phyloP scores from a whole-genome alignment of 2,329 filamentous ascomycete species.

The Zymoseptoria pseudotritici region DNA sequence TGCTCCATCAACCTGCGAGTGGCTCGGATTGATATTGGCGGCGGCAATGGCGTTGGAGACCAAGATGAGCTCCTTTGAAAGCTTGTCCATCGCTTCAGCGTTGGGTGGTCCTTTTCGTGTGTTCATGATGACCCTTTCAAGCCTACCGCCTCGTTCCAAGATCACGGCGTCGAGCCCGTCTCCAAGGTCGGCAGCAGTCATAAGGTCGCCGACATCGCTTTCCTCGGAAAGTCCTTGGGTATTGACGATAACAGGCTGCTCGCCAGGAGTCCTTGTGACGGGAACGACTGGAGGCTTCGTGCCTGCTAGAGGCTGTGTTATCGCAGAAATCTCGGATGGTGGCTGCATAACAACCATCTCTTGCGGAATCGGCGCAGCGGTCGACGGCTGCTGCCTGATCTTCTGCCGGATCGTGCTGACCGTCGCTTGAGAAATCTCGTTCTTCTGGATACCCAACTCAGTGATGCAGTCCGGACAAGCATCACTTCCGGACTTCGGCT shows the following conservation, averaged over 20 bases:
- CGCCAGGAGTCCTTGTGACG: neutral
- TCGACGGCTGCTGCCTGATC: neutral
- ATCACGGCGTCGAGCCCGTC: slow-evolving; percentile 35
- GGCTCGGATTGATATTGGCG: slow-evolving; percentile 1
- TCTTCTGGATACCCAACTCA: slow-evolving; percentile 22
- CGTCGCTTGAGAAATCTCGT: slow-evolving; percentile 8
- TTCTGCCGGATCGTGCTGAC: neutral
- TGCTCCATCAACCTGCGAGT: slow-evolving; percentile 12
- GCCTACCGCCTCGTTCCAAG: slow-evolving; percentile 32
- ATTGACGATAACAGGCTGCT: slow-evolving; percentile 1
- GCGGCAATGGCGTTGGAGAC: slow-evolving; percentile 19
- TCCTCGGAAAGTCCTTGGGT: neutral
- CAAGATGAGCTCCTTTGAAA: slow-evolving; percentile 21
- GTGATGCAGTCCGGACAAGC: slow-evolving; percentile 28
- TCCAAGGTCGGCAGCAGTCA: slow-evolving; percentile 27
- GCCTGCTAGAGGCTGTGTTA: neutral
- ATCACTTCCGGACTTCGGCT: slow-evolving; percentile 10
- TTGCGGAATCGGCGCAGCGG: neutral
- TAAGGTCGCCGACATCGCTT: slow-evolving; percentile 2
- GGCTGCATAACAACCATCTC: neutral
- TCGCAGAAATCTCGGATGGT: neutral
- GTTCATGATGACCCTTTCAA: slow-evolving; percentile 35
- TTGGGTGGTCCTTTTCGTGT: slow-evolving; percentile 21
- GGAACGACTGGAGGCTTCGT: neutral
- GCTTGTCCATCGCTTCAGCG: slow-evolving; percentile 15